phyloP scores from a whole-genome alignment of 1,139 yeast species.

The Yamadazyma membranifaciens region DNA sequence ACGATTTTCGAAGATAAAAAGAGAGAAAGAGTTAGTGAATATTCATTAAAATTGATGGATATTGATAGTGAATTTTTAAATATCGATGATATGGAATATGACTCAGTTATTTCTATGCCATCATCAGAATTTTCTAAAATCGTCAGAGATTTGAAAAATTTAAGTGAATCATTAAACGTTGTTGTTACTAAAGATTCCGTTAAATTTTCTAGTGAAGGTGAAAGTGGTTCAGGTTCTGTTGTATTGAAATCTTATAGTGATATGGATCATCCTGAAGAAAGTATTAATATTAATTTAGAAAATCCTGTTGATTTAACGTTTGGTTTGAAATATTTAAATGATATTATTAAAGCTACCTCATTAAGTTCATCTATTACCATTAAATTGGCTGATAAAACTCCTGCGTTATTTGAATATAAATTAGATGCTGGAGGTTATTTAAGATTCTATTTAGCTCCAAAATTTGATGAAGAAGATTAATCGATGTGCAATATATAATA shows the following conservation, averaged over 20 bases:
- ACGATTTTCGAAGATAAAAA: constrained; percentile 87
- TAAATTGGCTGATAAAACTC: constrained; percentile 86
- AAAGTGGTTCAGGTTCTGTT: constrained; percentile 84
- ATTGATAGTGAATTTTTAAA: constrained; percentile 93
- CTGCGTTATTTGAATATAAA: constrained; percentile 91
- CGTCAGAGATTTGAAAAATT: constrained; percentile 80
- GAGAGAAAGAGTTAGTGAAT: constrained; percentile 91
- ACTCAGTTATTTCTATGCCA: constrained; percentile 85
- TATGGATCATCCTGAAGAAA: constrained; percentile 74
- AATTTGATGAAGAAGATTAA: constrained; percentile 86
- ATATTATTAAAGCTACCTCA: constrained; percentile 88
- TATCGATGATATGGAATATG: constrained; percentile 92
- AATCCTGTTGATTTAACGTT: constrained; percentile 88
- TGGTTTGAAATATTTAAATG: constrained; percentile 86
- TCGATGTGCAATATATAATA: not conserved
- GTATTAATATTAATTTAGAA: constrained; percentile 73
- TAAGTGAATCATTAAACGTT: constrained; percentile 85
- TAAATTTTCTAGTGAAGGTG: constrained; percentile 89
- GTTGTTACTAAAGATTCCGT: constrained; percentile 90
- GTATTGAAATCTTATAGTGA: constrained; percentile 83
- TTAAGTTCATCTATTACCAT: constrained; percentile 76
- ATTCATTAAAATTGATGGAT: constrained; percentile 89
- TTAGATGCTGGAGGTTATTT: constrained; percentile 86
- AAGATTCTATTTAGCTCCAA: constrained; percentile 96
- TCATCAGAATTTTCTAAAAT: constrained; percentile 84